Base-by-base conservation (phyloP, 768 basidiomycete species). In the Rhodotorula graminis region DNA sequence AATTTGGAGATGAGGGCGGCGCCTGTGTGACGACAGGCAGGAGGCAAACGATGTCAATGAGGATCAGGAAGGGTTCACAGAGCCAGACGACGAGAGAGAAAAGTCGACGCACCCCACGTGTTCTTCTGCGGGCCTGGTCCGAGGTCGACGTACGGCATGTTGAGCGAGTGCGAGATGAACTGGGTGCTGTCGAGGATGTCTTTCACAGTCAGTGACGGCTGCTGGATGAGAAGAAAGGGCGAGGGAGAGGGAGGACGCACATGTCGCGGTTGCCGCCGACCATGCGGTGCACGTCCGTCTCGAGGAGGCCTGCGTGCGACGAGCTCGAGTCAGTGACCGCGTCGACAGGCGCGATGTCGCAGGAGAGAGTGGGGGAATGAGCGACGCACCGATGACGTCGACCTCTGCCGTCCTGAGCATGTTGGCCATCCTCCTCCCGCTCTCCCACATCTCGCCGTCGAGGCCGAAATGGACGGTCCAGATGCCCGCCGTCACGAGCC, bases 401-500 rank as follows among this genome's bases (percentile, higher is more conserved):
- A 95, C 83, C 70, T 93, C 83, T 87, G 93, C 88, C 77, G 93
- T 92, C 73, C 87, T 87, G 37, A 86, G 81, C 53, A 86, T 77
- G 69, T 88, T 85, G 72, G 86, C 82, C 79, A 91, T 87, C 9
- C 88, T 83, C 55, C 85, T 80, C 79, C 90, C 89, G 77, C 89
- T 90, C 76, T 91, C 90, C 67, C 73, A 70, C 74, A 75, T 71
- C 23, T 47, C 57, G 73, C 90, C 87, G 80, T 92, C 87, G 29
- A 88, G 83, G 0, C 93, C 93, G 79, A 95, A 95, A 80, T 95
- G 93, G 37, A 95, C 84, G 0, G 93, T 92, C 92, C 92, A 94
- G 42, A 94, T 91, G 7, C 90, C 92, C 10, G 89, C 88, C 29
- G 87, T 88, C 56, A 93, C 82, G n/a, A 90, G 84, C 44, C 89